Evolutionary conservation across 352 stramenopile species (phyloP), one percentile per base, ranked within the genome.

Genomic region (Globisporangium okanoganense): DNA sequence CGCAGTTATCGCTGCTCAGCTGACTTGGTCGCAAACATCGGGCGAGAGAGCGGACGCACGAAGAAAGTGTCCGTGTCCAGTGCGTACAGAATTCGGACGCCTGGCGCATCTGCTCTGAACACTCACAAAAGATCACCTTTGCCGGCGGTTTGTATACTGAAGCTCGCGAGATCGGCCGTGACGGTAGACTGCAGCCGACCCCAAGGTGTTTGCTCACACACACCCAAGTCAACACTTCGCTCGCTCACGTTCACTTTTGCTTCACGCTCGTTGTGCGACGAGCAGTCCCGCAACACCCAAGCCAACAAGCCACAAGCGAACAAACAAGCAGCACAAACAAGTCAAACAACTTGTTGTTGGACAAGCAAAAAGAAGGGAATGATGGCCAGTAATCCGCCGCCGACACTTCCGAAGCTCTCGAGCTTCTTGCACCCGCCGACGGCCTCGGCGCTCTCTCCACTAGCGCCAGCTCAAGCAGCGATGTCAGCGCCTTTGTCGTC

Each of bases 331-430:
- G n/a, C n/a, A n/a, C 49, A 25, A 55, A 18, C 45, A 27, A 22
- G 49, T 18, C 29, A 38, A 49, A 13, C 35, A 35, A 50, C 50
- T 43, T 20, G 29, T 18, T n/a, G n/a, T n/a, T 31, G 5, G 3
- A 24, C 14, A 56, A 9, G 24, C 27, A 44, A 20, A 38, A 56
- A 56, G 7, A 35, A 27, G 18, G 50, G 18, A 44, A 61, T 61
- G 51, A 58, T 58, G 52, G 29, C 41, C 24, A 25, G 24, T 13
- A 49, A 44, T 13, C 24, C 25, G 47, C 20, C 22, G n/a, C 56
- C 56, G 6, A 63, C 62, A 20, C 62, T 78, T 4, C 71, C 71
- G 9, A 69, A 55, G 35, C 61, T 78, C 52, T 66, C 59, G 43
- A 64, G 62, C 36, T 69, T 78, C 56, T 43, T 78, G 10, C 64